Evolutionary conservation across 257 asterid genomes (phyloP).

Genomic region (Handroanthus guayacan): DNA sequence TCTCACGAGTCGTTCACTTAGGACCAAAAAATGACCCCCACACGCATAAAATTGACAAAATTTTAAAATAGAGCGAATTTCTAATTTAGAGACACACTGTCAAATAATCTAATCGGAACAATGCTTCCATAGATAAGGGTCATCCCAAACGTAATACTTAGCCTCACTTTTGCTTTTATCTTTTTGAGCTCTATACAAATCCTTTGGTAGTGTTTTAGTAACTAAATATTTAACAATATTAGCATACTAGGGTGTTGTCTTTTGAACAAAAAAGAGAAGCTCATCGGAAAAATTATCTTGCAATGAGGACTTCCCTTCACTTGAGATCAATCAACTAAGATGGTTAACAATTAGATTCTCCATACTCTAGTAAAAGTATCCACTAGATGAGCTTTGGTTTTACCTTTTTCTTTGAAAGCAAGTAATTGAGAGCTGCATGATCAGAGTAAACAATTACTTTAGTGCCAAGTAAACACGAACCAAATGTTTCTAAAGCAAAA

Average conservation of each 20-base stretch:
- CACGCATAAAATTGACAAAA: background rate
- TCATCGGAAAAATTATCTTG: background rate
- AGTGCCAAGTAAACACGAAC: background rate
- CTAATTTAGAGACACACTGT: background rate
- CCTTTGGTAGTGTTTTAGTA: background rate
- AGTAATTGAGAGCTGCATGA: background rate
- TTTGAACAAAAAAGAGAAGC: background rate
- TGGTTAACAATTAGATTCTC: background rate
- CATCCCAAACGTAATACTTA: background rate
- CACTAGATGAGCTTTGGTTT: background rate
- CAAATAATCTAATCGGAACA: background rate
- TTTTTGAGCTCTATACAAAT: background rate
- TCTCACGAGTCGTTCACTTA: background rate
- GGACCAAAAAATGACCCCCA: background rate
- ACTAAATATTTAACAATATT: background rate
- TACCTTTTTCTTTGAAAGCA: background rate
- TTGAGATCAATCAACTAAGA: too few relatives aligned
- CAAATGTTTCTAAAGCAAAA: constrained; percentile 1
- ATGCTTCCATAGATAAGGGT: background rate
- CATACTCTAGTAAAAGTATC: background rate
- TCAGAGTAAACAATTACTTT: background rate
- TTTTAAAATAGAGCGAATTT: background rate
- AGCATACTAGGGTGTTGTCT: background rate
- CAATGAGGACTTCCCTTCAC: background rate
- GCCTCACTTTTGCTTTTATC: background rate